Evolutionary conservation across 805 yeast species (phyloP).

Genomic region (Candida pseudoglaebosa): DNA sequence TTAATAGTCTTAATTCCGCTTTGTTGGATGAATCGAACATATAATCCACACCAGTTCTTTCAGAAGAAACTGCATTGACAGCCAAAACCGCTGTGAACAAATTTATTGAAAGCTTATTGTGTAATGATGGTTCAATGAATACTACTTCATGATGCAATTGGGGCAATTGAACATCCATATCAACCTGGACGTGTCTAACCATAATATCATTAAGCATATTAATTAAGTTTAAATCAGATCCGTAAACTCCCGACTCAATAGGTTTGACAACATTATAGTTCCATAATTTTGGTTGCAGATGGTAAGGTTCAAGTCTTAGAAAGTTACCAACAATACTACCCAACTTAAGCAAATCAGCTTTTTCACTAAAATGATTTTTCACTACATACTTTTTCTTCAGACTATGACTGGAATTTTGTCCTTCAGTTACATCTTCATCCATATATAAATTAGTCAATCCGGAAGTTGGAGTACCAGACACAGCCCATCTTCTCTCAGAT

Average conservation of each 20-base stretch:
- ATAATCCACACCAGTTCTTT: constrained; percentile 61
- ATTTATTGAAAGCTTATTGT: constrained; percentile 58
- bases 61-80: constrained; percentile 70
- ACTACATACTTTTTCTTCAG: constrained; percentile 39
- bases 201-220: constrained; percentile 45
- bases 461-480: constrained; percentile 72
- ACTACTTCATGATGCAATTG: constrained; percentile 56
- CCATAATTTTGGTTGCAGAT: constrained; percentile 47
- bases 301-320: constrained; percentile 58
- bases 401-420: constrained; percentile 7
- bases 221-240: constrained; percentile 38
- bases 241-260: constrained; percentile 35
- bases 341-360: constrained; percentile 49
- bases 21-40: constrained; percentile 65
- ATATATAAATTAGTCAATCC: constrained; percentile 60
- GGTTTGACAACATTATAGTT: constrained; percentile 43
- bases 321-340: constrained; percentile 53
- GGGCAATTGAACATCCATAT: constrained; percentile 53
- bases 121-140: constrained; percentile 57
- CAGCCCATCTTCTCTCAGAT: constrained; percentile 68
- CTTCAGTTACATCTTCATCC: constrained; percentile 27
- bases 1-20: constrained; percentile 49
- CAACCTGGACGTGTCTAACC: constrained; percentile 57
- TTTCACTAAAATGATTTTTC: constrained; percentile 46
- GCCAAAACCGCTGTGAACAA: constrained; percentile 65